Conservation (phyloP, 2,329 filamentous ascomycete genomes). For the Fusarium drepaniforme region DNA sequence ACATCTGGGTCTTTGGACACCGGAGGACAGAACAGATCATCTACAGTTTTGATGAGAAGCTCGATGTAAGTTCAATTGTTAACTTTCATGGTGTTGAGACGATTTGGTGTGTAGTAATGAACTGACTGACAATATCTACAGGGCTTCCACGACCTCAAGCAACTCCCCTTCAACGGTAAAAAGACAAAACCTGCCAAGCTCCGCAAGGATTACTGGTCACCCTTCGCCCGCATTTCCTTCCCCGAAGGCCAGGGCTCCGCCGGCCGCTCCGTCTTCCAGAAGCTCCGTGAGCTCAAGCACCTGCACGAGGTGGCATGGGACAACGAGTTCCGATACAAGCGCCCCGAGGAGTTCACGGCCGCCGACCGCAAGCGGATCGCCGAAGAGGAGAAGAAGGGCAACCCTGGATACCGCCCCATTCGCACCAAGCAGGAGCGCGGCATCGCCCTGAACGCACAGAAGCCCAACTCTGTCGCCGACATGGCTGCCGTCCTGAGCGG, state of each 20-base stretch:
- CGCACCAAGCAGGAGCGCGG: slow-evolving; percentile 61
- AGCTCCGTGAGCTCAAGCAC: slow-evolving; percentile 73
- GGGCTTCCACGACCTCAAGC: slow-evolving; percentile 62
- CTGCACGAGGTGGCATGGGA: slow-evolving; percentile 74
- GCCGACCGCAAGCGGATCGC: slow-evolving; percentile 50
- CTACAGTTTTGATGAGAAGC: slow-evolving; percentile 61
- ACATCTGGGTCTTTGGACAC: slow-evolving; percentile 68
- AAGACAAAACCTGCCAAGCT: slow-evolving; percentile 73
- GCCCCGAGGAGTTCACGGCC: slow-evolving; percentile 48
- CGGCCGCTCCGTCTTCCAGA: slow-evolving; percentile 71
- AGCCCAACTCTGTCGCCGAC: slow-evolving; percentile 72
- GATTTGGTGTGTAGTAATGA: background rate
- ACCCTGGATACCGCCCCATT: slow-evolving; percentile 46
- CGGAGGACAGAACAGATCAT: slow-evolving; percentile 63
- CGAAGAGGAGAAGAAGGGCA: slow-evolving; percentile 46
- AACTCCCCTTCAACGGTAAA: slow-evolving; percentile 76
- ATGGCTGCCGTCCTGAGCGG: slow-evolving; percentile 70
- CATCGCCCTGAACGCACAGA: slow-evolving; percentile 68
- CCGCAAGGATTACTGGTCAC: slow-evolving; percentile 76
- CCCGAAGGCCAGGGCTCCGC: slow-evolving; percentile 62
- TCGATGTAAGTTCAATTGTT: slow-evolving; percentile 57
- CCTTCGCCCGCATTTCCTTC: slow-evolving; percentile 71
- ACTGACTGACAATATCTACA: slow-evolving; percentile 28
- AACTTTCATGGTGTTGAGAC: background rate
- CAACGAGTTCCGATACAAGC: slow-evolving; percentile 58